A percentile compares a stretch with the other conserved stretches of the same genome.
Evolutionary conservation across 148 eudicot genomes (phyloP).

Genomic region (Fagopyrum tataricum): DNA sequence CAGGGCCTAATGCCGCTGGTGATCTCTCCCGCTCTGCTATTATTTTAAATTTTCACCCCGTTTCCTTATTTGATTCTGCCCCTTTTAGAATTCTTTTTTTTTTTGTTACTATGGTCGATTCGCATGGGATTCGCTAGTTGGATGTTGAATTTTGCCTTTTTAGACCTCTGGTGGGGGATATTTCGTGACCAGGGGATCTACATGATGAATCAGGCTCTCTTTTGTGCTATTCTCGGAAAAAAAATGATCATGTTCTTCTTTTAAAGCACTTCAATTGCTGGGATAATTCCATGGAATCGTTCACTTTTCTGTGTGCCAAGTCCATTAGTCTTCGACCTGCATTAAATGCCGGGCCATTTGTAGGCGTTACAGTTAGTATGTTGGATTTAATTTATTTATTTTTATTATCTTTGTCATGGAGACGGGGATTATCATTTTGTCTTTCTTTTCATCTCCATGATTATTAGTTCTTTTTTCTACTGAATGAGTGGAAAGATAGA

Average conservation of each 20-base stretch:
- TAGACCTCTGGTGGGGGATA: neutral
- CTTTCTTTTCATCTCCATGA: neutral
- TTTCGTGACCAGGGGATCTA: neutral
- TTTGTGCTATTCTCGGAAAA: neutral
- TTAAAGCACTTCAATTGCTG: neutral
- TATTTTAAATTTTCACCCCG: neutral
- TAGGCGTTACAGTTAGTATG: neutral
- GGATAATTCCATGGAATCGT: neutral
- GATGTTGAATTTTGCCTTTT: neutral
- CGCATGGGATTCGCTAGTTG: neutral
- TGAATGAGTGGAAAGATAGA: neutral
- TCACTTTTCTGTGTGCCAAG: neutral
- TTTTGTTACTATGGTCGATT: neutral
- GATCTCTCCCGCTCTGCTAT: constrained; percentile 37
- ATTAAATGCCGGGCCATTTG: too few relatives aligned
- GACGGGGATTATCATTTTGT: neutral
- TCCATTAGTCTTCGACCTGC: too few relatives aligned
- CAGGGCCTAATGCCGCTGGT: constrained; percentile 30
- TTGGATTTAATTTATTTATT: neutral
- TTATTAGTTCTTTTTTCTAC: neutral
- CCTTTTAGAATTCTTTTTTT: neutral
- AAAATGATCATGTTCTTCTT: neutral
- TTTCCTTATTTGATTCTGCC: neutral
- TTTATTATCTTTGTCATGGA: neutral
- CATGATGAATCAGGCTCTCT: neutral